Evolutionary conservation across 2,329 filamentous ascomycete genomes (phyloP).

Genomic region (Fusarium longipes): DNA sequence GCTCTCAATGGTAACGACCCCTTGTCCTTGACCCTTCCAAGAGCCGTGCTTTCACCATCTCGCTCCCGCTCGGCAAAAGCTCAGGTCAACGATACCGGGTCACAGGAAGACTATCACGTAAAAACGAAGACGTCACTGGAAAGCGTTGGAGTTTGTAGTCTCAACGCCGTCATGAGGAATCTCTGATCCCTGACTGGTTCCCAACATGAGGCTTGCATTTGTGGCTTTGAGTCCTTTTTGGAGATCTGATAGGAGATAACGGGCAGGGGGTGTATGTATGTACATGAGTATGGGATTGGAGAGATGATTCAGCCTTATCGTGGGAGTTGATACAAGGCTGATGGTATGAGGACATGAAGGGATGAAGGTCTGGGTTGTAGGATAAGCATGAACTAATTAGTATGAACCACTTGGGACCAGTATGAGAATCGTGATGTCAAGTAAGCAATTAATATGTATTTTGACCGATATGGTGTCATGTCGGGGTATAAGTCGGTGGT

Average conservation of each 20-base stretch:
- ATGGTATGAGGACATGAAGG: background rate
- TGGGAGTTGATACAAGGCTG: conserved; percentile 8
- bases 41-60: conserved; percentile 3
- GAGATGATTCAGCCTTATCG: conserved; percentile 22
- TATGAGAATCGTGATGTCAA: background rate
- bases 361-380: background rate
- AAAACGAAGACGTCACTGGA: conserved; percentile 22
- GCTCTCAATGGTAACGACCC: background rate
- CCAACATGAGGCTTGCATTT: conserved; percentile 40
- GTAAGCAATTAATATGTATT: background rate
- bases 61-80: conserved; percentile 30
- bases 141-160: conserved; percentile 27
- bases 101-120: conserved; percentile 18
- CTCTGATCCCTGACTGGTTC: conserved; percentile 37
- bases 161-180: conserved; percentile 29
- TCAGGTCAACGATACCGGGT: conserved; percentile 12
- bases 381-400: background rate
- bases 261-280: conserved; percentile 20
- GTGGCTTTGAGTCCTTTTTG: conserved; percentile 32
- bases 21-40: background rate
- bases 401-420: background rate
- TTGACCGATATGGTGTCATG: background rate
- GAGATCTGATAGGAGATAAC: conserved; percentile 14
- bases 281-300: background rate
- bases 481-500: conserved; percentile 11